Evolutionary conservation across 768 basidiomycete species (phyloP).

Genomic region (Podaxis sp.): DNA sequence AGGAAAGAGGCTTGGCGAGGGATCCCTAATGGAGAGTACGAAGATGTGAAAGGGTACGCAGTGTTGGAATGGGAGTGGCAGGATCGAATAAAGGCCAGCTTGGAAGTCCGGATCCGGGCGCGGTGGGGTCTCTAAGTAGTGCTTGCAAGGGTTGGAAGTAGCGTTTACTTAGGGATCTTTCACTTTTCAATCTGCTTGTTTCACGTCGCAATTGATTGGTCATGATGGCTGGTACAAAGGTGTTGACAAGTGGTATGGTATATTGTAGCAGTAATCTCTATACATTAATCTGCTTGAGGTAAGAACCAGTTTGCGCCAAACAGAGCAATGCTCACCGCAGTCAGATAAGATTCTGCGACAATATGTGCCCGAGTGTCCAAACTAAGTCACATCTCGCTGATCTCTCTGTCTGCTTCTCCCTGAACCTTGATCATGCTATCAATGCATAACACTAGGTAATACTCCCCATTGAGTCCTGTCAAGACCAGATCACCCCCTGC

Average conservation of each 20-base stretch:
- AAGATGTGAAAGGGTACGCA: slow-evolving; percentile 41
- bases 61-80: slow-evolving; percentile 45
- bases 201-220: not conserved
- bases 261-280: slow-evolving; percentile 21
- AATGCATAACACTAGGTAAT: no score
- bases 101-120: slow-evolving; percentile 29
- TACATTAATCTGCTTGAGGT: slow-evolving; percentile 36
- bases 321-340: slow-evolving; percentile 58
- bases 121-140: slow-evolving; percentile 1
- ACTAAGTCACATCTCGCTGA: slow-evolving; percentile 98
- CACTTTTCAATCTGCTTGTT: not conserved
- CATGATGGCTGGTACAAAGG: slow-evolving; percentile 13
- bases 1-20: slow-evolving; percentile 43
- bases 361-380: slow-evolving; percentile 95
- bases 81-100: slow-evolving; percentile 29
- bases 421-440: slow-evolving; percentile 58
- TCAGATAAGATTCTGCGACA: slow-evolving; percentile 94
- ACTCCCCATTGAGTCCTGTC: no score
- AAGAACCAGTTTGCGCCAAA: not conserved
- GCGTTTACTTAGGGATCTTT: not conserved
- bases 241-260: slow-evolving; percentile 14
- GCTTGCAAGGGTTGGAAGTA: not conserved
- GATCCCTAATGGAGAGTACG: slow-evolving; percentile 29
- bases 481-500: no score
- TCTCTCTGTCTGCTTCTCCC: slow-evolving; percentile 99